Percentiles rank a stretch among this genome's conserved stretches.
Conservation (phyloP, 306 rosid genomes). For the Castanea crenata region DNA sequence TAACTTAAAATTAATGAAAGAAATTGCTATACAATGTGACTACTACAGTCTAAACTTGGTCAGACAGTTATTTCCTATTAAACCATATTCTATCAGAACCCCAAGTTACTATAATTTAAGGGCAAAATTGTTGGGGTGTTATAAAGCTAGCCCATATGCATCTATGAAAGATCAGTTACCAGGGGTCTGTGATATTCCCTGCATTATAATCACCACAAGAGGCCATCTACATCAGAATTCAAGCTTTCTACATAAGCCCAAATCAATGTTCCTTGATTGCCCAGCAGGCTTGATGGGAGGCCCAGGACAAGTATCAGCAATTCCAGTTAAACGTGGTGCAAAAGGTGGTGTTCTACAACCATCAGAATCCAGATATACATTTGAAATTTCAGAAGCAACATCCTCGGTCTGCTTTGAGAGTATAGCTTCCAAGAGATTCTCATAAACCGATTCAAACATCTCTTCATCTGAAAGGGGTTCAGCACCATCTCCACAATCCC, state of each 20-base stretch:
- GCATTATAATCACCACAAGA: conserved; percentile 2
- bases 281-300: conserved; percentile 52
- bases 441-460: conserved; percentile 52
- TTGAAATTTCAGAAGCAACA: conserved; percentile 25
- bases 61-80: conserved; percentile 8
- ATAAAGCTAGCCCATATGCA: conserved; percentile 11
- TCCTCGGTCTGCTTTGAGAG: conserved; percentile 49
- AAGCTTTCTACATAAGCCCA: conserved; percentile 69
- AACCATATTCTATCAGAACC: conserved; percentile 1
- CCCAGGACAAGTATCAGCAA: conserved; percentile 56
- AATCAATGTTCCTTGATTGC: conserved; percentile 39
- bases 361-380: conserved; percentile 21
- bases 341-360: conserved; percentile 52
- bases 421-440: conserved; percentile 58
- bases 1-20: conserved; percentile 7
- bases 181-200: conserved; percentile 13
- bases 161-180: conserved; percentile 24
- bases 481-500: conserved; percentile 4
- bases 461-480: conserved; percentile 54
- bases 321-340: conserved; percentile 23
- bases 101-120: background rate
- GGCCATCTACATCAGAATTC: conserved; percentile 44
- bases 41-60: conserved; percentile 18
- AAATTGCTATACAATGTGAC: conserved; percentile 30
- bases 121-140: too few species aligned